A percentile compares a stretch with the other conserved stretches of the same genome.
Evolutionary conservation across 352 stramenopile genomes (phyloP).

Genomic region (Globisporangium polare): DNA sequence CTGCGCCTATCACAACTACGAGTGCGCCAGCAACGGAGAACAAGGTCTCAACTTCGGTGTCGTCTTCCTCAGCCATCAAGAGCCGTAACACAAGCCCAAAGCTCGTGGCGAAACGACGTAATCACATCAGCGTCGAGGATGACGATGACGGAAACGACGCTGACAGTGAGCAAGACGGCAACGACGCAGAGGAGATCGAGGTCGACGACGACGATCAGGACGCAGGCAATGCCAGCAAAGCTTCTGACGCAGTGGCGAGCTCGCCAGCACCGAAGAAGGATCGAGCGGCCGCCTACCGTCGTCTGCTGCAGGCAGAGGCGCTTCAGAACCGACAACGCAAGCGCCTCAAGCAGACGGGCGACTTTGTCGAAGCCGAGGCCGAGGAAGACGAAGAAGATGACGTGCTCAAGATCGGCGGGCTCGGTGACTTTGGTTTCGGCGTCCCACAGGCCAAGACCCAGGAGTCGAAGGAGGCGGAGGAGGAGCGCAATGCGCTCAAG

Average conservation of each 20-base stretch:
- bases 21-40: not conserved
- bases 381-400: constrained; percentile 87
- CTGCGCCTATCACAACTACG: not conserved
- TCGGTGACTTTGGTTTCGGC: constrained; percentile 84
- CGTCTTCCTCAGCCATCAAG: not conserved
- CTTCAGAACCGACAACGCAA: constrained; percentile 51
- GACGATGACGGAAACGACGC: constrained; percentile 55
- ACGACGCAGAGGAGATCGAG: constrained; percentile 27
- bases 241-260: not conserved
- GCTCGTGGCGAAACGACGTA: constrained; percentile 26
- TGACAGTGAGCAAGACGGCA: constrained; percentile 49
- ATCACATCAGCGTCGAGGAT: constrained; percentile 32
- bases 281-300: constrained; percentile 63
- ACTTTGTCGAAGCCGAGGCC: constrained; percentile 80
- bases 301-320: constrained; percentile 59
- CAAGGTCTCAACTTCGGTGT: not conserved
- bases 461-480: constrained; percentile 71
- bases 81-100: not conserved
- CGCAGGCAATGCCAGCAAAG: not conserved
- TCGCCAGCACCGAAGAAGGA: constrained; percentile 31
- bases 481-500: constrained; percentile 70
- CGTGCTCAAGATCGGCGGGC: constrained; percentile 72
- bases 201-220: constrained; percentile 20
- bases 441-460: constrained; percentile 64
- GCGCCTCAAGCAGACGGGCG: constrained; percentile 41